These are phyloP conservation scores for Achaetomiella virescens DNA, from an alignment of 495 filamentous ascomycete species.

Conservation along the genomic window DNA sequence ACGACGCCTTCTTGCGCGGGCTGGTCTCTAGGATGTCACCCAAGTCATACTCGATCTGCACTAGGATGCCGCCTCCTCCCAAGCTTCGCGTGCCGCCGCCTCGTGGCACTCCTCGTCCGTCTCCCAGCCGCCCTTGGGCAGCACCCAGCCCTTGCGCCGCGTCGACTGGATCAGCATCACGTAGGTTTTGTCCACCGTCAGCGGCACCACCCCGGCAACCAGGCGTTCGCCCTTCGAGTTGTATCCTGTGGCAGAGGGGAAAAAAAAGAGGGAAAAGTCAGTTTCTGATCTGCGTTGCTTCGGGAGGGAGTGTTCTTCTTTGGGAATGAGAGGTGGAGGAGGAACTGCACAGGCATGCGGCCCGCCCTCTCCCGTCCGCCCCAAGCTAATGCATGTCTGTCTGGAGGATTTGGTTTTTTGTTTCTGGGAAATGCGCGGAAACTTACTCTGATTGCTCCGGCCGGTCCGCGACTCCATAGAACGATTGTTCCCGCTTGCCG, in stretches of 20 bases:
- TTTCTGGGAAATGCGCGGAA: not conserved
- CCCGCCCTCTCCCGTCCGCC: not conserved
- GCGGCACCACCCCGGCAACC: slow-evolving; percentile 87
- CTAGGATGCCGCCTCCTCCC: slow-evolving; percentile 93
- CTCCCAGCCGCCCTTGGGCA: slow-evolving; percentile 98
- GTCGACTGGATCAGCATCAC: slow-evolving; percentile 93
- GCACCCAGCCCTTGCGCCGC: slow-evolving; percentile 80
- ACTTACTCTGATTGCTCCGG: slow-evolving; percentile 75
- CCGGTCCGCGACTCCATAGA: slow-evolving; percentile 74
- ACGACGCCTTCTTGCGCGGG: slow-evolving; percentile 43
- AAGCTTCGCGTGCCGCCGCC: slow-evolving; percentile 71
- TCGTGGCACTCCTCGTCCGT: slow-evolving; percentile 68
- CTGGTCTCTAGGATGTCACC: slow-evolving; percentile 78
- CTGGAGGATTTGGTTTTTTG: not conserved
- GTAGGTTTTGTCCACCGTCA: slow-evolving; percentile 55
- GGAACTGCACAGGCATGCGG: no score
- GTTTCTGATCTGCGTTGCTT: slow-evolving; percentile 15
- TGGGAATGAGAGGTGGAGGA: not conserved
- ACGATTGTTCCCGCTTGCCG: slow-evolving; percentile 49
- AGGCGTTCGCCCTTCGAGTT: slow-evolving; percentile 86
- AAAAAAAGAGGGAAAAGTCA: slow-evolving; percentile 31
- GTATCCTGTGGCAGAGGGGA: slow-evolving; percentile 57
- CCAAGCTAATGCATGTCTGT: not conserved
- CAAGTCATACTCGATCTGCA: slow-evolving; percentile 73
- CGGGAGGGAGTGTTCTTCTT: not conserved